Percentiles rank a stretch among this genome's conserved stretches.
Conservation (phyloP, 805 yeast genomes). For the Cyberlindnera lachancei region DNA sequence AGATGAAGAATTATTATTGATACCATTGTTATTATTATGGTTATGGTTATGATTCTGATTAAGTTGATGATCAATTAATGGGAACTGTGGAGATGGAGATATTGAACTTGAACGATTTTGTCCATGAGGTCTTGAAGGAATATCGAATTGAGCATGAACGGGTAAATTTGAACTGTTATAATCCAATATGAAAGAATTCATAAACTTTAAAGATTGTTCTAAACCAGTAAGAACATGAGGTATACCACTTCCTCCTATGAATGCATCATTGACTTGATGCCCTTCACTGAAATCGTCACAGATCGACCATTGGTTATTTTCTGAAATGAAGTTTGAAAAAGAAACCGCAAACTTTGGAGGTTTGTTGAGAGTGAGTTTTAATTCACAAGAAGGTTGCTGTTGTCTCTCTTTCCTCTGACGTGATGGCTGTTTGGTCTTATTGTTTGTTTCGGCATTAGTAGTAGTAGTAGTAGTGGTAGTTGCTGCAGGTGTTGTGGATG, state of each 20-base stretch:
- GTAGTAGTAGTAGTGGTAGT: too few relatives aligned
- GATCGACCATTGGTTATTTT: slow-evolving; percentile 66
- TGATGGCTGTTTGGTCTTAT: too few relatives aligned
- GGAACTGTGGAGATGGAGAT: slow-evolving; percentile 12
- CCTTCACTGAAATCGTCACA: slow-evolving; percentile 84
- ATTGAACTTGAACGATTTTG: slow-evolving; percentile 11
- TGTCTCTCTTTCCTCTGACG: too few relatives aligned
- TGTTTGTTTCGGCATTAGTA: too few relatives aligned
- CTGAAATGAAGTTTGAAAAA: slow-evolving; percentile 46
- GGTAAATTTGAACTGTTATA: slow-evolving; percentile 29
- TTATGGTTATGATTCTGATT: neutral
- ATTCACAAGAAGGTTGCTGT: slow-evolving; percentile 37
- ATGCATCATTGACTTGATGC: slow-evolving; percentile 69
- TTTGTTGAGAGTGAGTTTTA: slow-evolving; percentile 42
- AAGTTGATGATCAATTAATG: slow-evolving; percentile 1
- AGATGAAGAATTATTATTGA: slow-evolving; percentile 10
- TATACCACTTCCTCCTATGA: slow-evolving; percentile 48
- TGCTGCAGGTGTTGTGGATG: too few relatives aligned
- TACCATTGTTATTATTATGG: neutral
- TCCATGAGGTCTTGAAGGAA: slow-evolving; percentile 19
- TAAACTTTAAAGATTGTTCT: slow-evolving; percentile 40
- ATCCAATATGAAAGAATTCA: slow-evolving; percentile 47
- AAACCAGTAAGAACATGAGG: slow-evolving; percentile 67
- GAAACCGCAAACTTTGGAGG: slow-evolving; percentile 78
- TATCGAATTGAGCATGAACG: slow-evolving; percentile 17